phyloP scores from a whole-genome alignment of 805 yeast species.

The Hanseniaspora pseudoguilliermondii region DNA sequence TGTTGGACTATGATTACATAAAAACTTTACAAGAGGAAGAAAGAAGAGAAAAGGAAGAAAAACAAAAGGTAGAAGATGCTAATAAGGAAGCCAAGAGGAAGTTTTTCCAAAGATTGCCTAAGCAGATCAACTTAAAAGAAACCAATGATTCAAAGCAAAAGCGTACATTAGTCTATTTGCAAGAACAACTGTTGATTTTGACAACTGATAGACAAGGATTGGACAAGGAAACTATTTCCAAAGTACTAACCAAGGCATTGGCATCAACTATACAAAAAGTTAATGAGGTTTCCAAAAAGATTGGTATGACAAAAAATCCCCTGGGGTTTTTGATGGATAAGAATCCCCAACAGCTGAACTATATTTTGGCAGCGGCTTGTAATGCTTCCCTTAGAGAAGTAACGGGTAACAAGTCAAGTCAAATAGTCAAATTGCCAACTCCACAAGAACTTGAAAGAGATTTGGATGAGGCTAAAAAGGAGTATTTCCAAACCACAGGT shows the following conservation, averaged over 20 bases:
- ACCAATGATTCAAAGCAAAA: slow-evolving; percentile 29
- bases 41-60: slow-evolving; percentile 47
- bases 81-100: slow-evolving; percentile 16
- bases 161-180: slow-evolving; percentile 65
- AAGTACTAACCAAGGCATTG: slow-evolving; percentile 73
- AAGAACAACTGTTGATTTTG: slow-evolving; percentile 69
- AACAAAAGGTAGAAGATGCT: slow-evolving; percentile 14
- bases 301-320: slow-evolving; percentile 69
- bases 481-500: slow-evolving; percentile 8
- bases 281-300: slow-evolving; percentile 74
- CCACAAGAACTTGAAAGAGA: slow-evolving; percentile 16
- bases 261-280: slow-evolving; percentile 90
- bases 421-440: slow-evolving; percentile 26
- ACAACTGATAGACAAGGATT: slow-evolving; percentile 67
- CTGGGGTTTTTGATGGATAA: slow-evolving; percentile 64
- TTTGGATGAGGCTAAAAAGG: slow-evolving; percentile 13
- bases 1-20: slow-evolving; percentile 71
- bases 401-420: slow-evolving; percentile 41
- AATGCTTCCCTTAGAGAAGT: slow-evolving; percentile 60
- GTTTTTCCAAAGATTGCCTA: slow-evolving; percentile 28
- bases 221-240: slow-evolving; percentile 72
- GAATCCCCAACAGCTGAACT: slow-evolving; percentile 68
- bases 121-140: slow-evolving; percentile 24
- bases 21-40: slow-evolving; percentile 69
- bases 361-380: slow-evolving; percentile 66